Base-by-base conservation (phyloP, 2,329 filamentous ascomycete genomes). In the Ophiostoma tasmaniense region DNA sequence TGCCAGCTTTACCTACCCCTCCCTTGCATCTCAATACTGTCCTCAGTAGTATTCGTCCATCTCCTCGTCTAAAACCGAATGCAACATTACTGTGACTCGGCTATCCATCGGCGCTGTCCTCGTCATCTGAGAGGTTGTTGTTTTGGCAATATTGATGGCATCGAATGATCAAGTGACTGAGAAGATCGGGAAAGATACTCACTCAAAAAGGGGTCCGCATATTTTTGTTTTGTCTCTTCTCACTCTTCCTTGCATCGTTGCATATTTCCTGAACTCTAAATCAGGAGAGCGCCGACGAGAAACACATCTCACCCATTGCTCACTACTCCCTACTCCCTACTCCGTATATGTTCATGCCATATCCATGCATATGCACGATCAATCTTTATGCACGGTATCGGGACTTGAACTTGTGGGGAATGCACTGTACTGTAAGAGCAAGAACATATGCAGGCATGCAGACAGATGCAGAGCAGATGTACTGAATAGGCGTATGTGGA, bases 351-450 rank as follows among this genome's bases (percentile, higher is more conserved):
- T 61, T 61, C 55, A 61, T 61, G 55, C 13, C 55, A 55, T 25
- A 25, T 61, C 11, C 55, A 30, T 61, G 55, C 55, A 61, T 61
- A 61, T 61, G 55, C 55, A 61, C 14, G 55, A 61, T 61, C 55
- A 28, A 20, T 61, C 55, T 59, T 30, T 20, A 61, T 61, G 55
- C 55, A 61, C 14, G 22, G 25, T 28, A 30, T 61, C 55, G 55
- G 55, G 50, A 30, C 55, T 61, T 61, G 55, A 22, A 30, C 55
- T 61, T 61, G 55, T 55, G 50, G 50, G 50, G 50, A 17, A 45
- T 45, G 42, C 20, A n/a, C 14, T 20, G 42, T 45, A 17, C 42
- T 45, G 42, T 45, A 45, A 20, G 33, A 33, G 33, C 8, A 8
- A 45, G 7, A 45, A 17, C 20, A 45, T 17, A 45, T 45, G 42